Percentiles rank a stretch among this genome's conserved stretches.
phyloP scores from a whole-genome alignment of 192 early-diverging fungal species.

The Radiomyces spectabilis region DNA sequence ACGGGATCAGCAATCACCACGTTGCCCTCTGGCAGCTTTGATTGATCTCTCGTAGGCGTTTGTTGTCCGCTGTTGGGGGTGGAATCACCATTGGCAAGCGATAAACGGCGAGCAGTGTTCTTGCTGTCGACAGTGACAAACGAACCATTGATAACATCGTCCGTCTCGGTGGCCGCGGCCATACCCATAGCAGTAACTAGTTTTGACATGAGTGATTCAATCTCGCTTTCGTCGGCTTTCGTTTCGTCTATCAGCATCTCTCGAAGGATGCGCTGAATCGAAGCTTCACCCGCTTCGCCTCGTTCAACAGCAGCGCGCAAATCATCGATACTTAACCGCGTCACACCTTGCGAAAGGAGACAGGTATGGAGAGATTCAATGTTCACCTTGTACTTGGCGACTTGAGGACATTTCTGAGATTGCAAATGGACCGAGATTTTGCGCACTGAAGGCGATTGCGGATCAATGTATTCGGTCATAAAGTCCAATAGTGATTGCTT shows the following conservation, averaged over 20 bases:
- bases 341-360: constrained; percentile 18
- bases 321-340: constrained; percentile 16
- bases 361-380: constrained; percentile 31
- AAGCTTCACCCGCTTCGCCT: constrained; percentile 11
- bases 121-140: constrained; percentile 23
- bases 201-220: constrained; percentile 22
- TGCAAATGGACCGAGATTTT: constrained; percentile 66
- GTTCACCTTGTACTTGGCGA: constrained; percentile 22
- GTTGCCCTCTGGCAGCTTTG: constrained; percentile 33
- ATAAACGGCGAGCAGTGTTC: constrained; percentile 12
- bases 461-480: constrained; percentile 48
- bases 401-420: constrained; percentile 34
- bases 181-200: constrained; percentile 16
- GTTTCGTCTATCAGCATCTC: constrained; percentile 25
- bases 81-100: not conserved
- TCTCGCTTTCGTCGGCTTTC: constrained; percentile 20
- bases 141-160: constrained; percentile 16
- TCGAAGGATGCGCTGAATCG: constrained; percentile 14
- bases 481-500: constrained; percentile 50
- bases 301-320: constrained; percentile 21
- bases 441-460: constrained; percentile 37
- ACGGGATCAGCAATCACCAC: constrained; percentile 36
- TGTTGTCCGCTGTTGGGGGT: not conserved
- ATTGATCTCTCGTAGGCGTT: constrained; percentile 3
- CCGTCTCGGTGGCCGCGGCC: not conserved